Conservation (phyloP, 768 basidiomycete genomes). For the Lactarius trivialis region DNA sequence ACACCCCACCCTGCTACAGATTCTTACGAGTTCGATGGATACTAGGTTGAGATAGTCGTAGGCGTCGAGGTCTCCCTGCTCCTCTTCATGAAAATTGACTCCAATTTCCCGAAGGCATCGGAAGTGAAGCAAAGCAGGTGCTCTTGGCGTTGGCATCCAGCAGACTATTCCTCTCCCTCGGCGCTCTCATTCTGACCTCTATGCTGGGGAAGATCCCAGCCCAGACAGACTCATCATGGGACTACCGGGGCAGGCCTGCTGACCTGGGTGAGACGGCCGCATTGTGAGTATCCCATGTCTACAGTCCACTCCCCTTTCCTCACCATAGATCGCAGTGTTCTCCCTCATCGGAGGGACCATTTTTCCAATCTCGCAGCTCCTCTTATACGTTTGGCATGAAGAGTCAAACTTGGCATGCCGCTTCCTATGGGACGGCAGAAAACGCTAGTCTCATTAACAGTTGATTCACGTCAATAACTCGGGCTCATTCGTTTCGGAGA, state of each 20-base stretch:
- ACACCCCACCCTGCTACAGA: background rate
- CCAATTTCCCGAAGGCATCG: background rate
- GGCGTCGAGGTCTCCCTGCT: constrained; percentile 13
- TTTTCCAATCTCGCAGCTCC: background rate
- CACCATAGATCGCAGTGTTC: background rate
- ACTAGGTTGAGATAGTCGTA: constrained; percentile 12
- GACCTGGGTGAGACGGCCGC: constrained; percentile 16
- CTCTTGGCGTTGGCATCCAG: constrained; percentile 18
- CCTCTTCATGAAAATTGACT: constrained; percentile 3
- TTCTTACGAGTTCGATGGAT: background rate
- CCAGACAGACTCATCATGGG: background rate
- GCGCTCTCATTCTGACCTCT: constrained; percentile 17
- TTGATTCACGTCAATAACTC: too few relatives aligned
- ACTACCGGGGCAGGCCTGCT: constrained; percentile 10
- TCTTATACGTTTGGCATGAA: constrained; percentile 13
- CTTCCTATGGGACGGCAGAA: too few relatives aligned
- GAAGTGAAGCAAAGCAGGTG: background rate
- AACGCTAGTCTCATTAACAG: too few relatives aligned
- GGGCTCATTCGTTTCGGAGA: too few relatives aligned
- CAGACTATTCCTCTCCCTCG: constrained; percentile 14
- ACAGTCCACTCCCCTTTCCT: background rate
- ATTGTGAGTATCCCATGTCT: constrained; percentile 8
- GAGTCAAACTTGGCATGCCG: constrained; percentile 10
- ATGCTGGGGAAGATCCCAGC: constrained; percentile 13
- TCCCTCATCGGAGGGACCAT: constrained; percentile 1